Evolutionary conservation across 176 grass and related monocot genomes (phyloP), one percentile per base, ranked within the genome.

Genomic region (Stipa capillata): DNA sequence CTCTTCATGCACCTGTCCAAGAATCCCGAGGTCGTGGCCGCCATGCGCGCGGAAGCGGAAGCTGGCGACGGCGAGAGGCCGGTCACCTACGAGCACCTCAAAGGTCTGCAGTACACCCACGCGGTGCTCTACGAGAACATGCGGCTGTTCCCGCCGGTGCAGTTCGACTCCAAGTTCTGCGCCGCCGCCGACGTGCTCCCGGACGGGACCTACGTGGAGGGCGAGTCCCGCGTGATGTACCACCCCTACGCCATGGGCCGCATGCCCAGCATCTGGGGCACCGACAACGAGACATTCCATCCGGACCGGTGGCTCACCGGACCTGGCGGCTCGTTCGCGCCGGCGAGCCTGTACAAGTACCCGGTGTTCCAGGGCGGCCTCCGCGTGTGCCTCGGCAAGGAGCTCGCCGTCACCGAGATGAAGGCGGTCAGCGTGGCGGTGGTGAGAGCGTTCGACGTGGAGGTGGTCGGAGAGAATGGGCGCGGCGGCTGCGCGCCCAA

Each of bases 191-290:
- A 90, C 79, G 57, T 74, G 53, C 87, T 93, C 23, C 90, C 90
- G 1, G 90, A 93, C 40, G 90, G 90, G 23, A 93, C 80, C 36
- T 49, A n/a, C 44, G 81, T 93, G 20, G 35, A 51, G 41, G 64
- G 69, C 25, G 90, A 84, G 12, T 87, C 89, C 51, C 58, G 90
- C 3, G 87, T 89, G 51, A 93, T 87, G 20, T 93, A 89, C 68
- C 86, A 84, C 24, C 90, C 90, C n/a, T 93, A 89, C 73, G 90
- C 87, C 14, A 93, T 93, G 90, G 90, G 87, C n/a, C 45, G 90
- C 39, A 87, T 89, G 87, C 80, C 81, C 33, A 24, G 36, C 61
- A 71, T 89, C 77, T 93, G 90, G 90, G 90, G 90, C 7, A 18
- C 79, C 20, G 76, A 77, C 41, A 77, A 84, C 51, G 8, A 11